Base-by-base conservation (phyloP, 176 grass and related monocot species). In the Themeda triandra region DNA sequence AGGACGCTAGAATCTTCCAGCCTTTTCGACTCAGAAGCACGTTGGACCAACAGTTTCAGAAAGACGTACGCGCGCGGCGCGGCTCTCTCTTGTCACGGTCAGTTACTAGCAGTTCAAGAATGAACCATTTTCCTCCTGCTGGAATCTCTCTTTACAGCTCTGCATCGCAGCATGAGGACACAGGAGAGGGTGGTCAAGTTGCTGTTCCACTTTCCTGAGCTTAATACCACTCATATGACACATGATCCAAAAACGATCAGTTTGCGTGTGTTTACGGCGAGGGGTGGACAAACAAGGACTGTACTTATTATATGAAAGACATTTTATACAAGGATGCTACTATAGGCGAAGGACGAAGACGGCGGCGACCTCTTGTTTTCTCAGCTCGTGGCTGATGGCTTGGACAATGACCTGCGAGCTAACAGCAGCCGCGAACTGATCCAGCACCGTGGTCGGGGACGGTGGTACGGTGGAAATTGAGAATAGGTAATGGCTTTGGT, bases 391-490 rank as follows among this genome's bases (percentile, higher is more conserved):
- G 53, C 35, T 30, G 45, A 48, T 6, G 27, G 2, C 54, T 58
- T 58, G 54, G 54, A n/a, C 42, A 79, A 1, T 0, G 74, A 88
- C 80, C 32, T 39, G 31, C 48, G 74, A 83, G 29, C 86, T 78
- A 83, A 64, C 73, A 18, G 17, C 40, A 39, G 41, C 33, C 80
- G 23, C 13, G 31, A n/a, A 53, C 71, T 14, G 10, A 23, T 41
- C 0, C 3, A 21, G 18, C 6, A 49, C 46, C 46, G 15, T 49
- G 46, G 46, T 49, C 46, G 46, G 46, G 46, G 66, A 13, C 44
- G 18, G 46, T n/a, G 32, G 4, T 64, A n/a, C n/a, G 73, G 54
- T 31, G 77, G 15, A 3, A 49, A 49, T 49, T 12, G 0, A 41
- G 1, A 44, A 48, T 5, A 19, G 17, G 19, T 14, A 51, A 53